Percentiles rank a stretch among this genome's conserved stretches.
Conservation (phyloP, 2,329 filamentous ascomycete genomes). For the Microcera coccophila region DNA sequence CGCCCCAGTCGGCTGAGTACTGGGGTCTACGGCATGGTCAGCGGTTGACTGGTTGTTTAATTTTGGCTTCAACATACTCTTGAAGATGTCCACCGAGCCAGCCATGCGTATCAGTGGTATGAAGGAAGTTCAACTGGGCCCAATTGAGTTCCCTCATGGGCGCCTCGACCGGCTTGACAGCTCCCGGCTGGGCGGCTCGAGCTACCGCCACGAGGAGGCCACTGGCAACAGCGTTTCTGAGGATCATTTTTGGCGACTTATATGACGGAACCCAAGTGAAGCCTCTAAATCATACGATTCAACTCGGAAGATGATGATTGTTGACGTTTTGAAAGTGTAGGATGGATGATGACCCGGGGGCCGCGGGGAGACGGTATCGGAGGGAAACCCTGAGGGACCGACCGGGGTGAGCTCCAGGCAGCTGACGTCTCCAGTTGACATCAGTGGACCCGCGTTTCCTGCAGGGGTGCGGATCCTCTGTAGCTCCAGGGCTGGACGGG, state of each 20-base stretch:
- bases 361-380: not conserved
- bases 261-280: no score
- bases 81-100: slow-evolving; percentile 93
- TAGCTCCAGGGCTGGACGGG: no score
- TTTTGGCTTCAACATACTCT: slow-evolving; percentile 60
- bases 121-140: slow-evolving; percentile 96
- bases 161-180: slow-evolving; percentile 70
- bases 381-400: slow-evolving; percentile 15
- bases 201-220: slow-evolving; percentile 35
- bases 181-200: slow-evolving; percentile 67
- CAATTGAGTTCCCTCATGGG: slow-evolving; percentile 81
- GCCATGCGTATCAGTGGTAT: slow-evolving; percentile 93
- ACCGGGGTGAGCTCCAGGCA: not conserved
- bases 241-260: slow-evolving; percentile 25
- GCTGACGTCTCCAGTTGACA: slow-evolving; percentile 5
- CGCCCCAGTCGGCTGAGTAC: slow-evolving; percentile 95
- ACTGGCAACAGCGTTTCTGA: slow-evolving; percentile 21
- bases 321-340: no score
- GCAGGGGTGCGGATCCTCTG: not conserved
- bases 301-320: no score
- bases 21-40: slow-evolving; percentile 57
- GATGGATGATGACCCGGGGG: no score
- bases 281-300: no score
- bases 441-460: slow-evolving; percentile 15
- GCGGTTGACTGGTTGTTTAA: not conserved